phyloP scores from a whole-genome alignment of 2,329 filamentous ascomycete species.

The Diaporthe australafricana region DNA sequence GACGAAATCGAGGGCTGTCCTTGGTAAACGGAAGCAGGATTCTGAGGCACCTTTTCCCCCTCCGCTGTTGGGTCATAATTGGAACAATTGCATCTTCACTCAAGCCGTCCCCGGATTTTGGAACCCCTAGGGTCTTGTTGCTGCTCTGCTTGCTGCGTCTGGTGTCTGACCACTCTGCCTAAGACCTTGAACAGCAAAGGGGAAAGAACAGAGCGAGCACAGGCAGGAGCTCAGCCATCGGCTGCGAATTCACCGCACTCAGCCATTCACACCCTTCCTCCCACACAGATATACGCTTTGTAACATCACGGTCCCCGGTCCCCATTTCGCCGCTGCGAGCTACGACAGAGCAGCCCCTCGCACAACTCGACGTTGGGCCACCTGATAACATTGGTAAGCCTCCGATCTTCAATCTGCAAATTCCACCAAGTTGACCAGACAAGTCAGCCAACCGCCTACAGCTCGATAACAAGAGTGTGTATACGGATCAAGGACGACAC shows the following conservation, averaged over 20 bases:
- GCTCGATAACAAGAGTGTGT: no score
- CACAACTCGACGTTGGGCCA: not conserved
- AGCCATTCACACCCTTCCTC: no score
- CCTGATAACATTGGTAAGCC: not conserved
- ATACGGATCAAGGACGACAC: no score
- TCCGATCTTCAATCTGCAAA: not conserved
- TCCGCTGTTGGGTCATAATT: not conserved
- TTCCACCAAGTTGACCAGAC: not conserved
- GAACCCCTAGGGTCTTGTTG: not conserved
- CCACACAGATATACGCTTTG: not conserved
- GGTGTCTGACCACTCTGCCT: not conserved
- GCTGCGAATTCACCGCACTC: not conserved
- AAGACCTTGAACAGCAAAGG: not conserved
- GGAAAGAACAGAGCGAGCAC: not conserved
- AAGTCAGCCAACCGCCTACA: no score
- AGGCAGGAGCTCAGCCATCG: not conserved
- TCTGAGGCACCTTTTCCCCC: not conserved
- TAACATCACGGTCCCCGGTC: no score
- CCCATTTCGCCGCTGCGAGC: no score
- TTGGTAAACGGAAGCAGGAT: constrained; percentile 25
- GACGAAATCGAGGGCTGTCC: not conserved
- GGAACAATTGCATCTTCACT: not conserved
- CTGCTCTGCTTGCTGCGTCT: not conserved
- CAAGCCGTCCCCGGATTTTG: no score
- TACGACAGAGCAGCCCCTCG: not conserved